These are phyloP conservation scores for Xylaria cubensis DNA, from an alignment of 495 filamentous ascomycete species.

Conservation along the genomic window DNA sequence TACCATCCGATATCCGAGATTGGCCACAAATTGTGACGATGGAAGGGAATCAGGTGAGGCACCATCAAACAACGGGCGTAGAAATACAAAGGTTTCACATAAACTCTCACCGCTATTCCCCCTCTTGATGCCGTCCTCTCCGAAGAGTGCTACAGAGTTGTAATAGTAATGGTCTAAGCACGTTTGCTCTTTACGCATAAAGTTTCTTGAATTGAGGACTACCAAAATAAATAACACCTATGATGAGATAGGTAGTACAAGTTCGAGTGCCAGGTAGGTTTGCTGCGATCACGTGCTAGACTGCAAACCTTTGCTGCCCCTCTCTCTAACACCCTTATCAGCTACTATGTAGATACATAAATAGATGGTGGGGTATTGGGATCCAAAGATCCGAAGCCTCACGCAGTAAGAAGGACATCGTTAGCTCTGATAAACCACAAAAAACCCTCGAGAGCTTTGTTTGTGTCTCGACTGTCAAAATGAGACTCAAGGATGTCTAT, in stretches of 20 bases:
- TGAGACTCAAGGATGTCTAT: conserved; percentile 52
- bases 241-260: background rate
- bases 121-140: conserved; percentile 17
- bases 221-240: background rate
- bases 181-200: background rate
- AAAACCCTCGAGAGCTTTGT: background rate
- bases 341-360: background rate
- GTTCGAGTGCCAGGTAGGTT: conserved; percentile 10
- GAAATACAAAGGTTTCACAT: background rate
- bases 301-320: conserved; percentile 23
- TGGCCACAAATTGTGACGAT: too few species aligned
- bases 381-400: background rate
- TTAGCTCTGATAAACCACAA: background rate
- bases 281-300: conserved; percentile 27
- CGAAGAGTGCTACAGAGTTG: background rate
- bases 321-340: conserved; percentile 12
- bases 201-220: background rate
- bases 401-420: background rate
- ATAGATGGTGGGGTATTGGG: conserved; percentile 25
- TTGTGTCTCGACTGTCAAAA: conserved; percentile 27
- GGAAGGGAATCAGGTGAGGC: too few species aligned
- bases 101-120: background rate
- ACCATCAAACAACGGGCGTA: too few species aligned
- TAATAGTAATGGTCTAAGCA: background rate
- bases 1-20: too few species aligned